phyloP scores from a whole-genome alignment of 2,329 filamentous ascomycete genomes.

The Pseudogymnoascus sp. region DNA sequence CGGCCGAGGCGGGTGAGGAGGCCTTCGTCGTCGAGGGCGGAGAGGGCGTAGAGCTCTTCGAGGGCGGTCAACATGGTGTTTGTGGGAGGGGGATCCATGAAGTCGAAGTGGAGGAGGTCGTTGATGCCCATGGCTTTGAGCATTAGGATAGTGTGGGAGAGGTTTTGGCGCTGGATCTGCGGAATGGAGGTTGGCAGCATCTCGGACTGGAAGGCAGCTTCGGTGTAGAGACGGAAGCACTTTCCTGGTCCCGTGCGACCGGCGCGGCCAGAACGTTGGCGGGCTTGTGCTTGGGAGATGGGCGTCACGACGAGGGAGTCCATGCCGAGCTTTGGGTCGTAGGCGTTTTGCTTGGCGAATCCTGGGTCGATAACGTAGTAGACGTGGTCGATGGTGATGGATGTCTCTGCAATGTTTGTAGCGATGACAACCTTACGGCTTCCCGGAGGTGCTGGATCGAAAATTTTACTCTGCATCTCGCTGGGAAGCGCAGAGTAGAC shows the following conservation, averaged over 20 bases:
- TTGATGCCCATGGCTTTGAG: slow-evolving; percentile 99
- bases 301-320: slow-evolving; percentile 92
- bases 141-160: slow-evolving; percentile 91
- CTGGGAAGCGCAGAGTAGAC: slow-evolving; percentile 93
- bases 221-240: slow-evolving; percentile 90
- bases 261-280: slow-evolving; percentile 85
- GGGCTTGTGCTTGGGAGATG: slow-evolving; percentile 93
- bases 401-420: slow-evolving; percentile 97
- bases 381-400: slow-evolving; percentile 94
- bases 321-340: slow-evolving; percentile 96
- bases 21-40: slow-evolving; percentile 89
- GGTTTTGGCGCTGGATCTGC: slow-evolving; percentile 90
- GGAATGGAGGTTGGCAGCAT: slow-evolving; percentile 95
- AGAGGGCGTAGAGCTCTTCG: slow-evolving; percentile 88
- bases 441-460: slow-evolving; percentile 82
- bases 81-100: slow-evolving; percentile 96
- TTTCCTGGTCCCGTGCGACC: slow-evolving; percentile 93
- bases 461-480: slow-evolving; percentile 90
- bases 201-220: slow-evolving; percentile 89
- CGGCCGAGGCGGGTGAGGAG: slow-evolving; percentile 82
- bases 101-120: slow-evolving; percentile 92
- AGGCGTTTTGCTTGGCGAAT: slow-evolving; percentile 96
- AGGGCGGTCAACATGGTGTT: slow-evolving; percentile 96
- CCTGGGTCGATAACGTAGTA: slow-evolving; percentile 96
- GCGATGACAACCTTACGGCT: slow-evolving; percentile 92